Base-by-base conservation (phyloP, 331 rosid species). In the Arachis monticola region DNA sequence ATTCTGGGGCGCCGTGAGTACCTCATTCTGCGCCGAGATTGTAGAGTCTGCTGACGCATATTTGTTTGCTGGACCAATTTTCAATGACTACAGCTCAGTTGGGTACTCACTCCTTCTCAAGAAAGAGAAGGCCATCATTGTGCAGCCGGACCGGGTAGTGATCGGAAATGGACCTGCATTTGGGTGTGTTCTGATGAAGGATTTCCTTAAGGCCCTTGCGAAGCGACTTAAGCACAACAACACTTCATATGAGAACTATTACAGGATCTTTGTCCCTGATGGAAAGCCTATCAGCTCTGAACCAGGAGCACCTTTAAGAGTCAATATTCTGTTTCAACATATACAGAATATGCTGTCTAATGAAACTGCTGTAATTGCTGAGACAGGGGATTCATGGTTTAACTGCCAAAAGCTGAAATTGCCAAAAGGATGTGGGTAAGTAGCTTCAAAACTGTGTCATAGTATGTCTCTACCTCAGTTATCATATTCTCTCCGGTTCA, bases 341-440 rank as follows among this genome's bases (percentile, higher is more conserved):
- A 70, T 85, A 13, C 87, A 87, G 12, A 63, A 69, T 0, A 71
- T 87, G 89, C 14, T 87, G 60, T 82, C 87, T 13, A 0, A 67
- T 73, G 82, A 85, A 12, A 85, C 83, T 0, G 82, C 83, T 52
- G 84, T 87, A 8, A 85, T 87, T 64, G 89, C 89, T 50, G 86
- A 85, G 69, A 73, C 89, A 1, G 91, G 89, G 57, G 91, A 85
- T 59, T 85, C 91, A 0, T 87, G 91, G 89, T 87, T 87, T 69
- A 84, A 84, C 70, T 87, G 91, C 69, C 87, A 87, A 35, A 84
- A 77, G 72, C 83, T 87, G 46, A 87, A 87, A 60, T 57, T 87
- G 71, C 91, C 91, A 1, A 17, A 59, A 46, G 91, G 83, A 2
- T 84, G 91, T 48, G 87, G 89, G 89, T 87, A 69, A 77, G 88